Percentiles rank a stretch among this genome's conserved stretches.
Conservation (phyloP, 2,329 filamentous ascomycete genomes). For the Pleurostoma richardsiae region DNA sequence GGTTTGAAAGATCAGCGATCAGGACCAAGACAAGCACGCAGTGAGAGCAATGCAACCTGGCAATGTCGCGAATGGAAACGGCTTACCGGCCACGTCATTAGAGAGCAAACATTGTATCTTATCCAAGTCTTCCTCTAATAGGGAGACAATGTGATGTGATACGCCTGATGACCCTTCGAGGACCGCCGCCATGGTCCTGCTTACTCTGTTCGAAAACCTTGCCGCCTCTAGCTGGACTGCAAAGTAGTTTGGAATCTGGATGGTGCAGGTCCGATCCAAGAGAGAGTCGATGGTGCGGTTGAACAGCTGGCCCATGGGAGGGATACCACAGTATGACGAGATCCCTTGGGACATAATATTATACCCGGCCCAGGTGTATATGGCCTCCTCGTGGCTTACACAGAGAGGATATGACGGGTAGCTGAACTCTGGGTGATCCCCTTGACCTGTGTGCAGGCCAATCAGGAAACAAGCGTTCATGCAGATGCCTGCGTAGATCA, state of each 20-base stretch:
- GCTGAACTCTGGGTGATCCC: constrained; percentile 43
- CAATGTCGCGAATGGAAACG: background rate
- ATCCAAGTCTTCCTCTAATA: constrained; percentile 48
- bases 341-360: constrained; percentile 44
- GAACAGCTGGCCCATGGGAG: constrained; percentile 37
- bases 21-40: no score
- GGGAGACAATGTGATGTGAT: constrained; percentile 37
- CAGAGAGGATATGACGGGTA: constrained; percentile 35
- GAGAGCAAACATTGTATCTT: constrained; percentile 39
- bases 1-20: no score
- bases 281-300: constrained; percentile 43
- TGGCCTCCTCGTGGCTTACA: constrained; percentile 46
- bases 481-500: constrained; percentile 39
- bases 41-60: no score
- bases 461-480: constrained; percentile 42
- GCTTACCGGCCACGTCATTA: constrained; percentile 38
- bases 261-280: constrained; percentile 32
- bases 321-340: constrained; percentile 37
- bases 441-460: constrained; percentile 47
- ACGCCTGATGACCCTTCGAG: constrained; percentile 41
- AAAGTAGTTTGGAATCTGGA: constrained; percentile 37
- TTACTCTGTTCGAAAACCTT: constrained; percentile 44
- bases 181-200: constrained; percentile 39
- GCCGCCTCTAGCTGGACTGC: constrained; percentile 42
- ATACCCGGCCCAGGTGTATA: constrained; percentile 47